These are phyloP conservation scores for Hypoxylon sp. DNA, from an alignment of 2,329 filamentous ascomycete genomes.

Conservation along the genomic window DNA sequence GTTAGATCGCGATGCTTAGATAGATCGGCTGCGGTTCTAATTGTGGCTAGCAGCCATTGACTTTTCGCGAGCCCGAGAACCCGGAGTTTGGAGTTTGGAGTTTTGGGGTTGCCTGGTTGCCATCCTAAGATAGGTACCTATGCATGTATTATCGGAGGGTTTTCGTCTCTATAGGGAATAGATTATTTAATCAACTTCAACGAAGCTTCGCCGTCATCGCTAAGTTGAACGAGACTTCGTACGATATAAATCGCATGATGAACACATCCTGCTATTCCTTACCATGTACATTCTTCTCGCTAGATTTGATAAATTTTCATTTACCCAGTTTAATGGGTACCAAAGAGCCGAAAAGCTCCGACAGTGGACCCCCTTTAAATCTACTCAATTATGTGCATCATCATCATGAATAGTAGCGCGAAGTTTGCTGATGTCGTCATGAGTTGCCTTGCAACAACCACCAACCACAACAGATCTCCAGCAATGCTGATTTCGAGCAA, in stretches of 20 bases:
- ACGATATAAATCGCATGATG: slow-evolving; percentile 1
- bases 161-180: slow-evolving; percentile 15
- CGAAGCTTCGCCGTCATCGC: not conserved
- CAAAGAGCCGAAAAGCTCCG: slow-evolving; percentile 8
- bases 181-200: slow-evolving; percentile 3
- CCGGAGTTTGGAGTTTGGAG: slow-evolving; percentile 33
- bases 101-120: slow-evolving; percentile 15
- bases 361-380: slow-evolving; percentile 1
- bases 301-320: slow-evolving; percentile 3
- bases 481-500: slow-evolving; percentile 55
- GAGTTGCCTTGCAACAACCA: slow-evolving; percentile 66
- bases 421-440: slow-evolving; percentile 64
- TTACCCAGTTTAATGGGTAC: slow-evolving; percentile 7
- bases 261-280: not conserved
- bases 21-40: slow-evolving; percentile 8
- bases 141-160: slow-evolving; percentile 12
- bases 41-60: slow-evolving; percentile 16
- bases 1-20: slow-evolving; percentile 6
- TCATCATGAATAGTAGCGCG: slow-evolving; percentile 29
- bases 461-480: slow-evolving; percentile 67
- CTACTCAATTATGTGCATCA: slow-evolving; percentile 15
- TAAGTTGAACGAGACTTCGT: slow-evolving; percentile 6
- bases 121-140: not conserved
- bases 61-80: not conserved
- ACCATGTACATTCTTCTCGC: not conserved